Percentiles rank a stretch among this genome's conserved stretches.
Conservation (phyloP, 371 early-diverging fungal genomes). For the Coemansia linderi region DNA sequence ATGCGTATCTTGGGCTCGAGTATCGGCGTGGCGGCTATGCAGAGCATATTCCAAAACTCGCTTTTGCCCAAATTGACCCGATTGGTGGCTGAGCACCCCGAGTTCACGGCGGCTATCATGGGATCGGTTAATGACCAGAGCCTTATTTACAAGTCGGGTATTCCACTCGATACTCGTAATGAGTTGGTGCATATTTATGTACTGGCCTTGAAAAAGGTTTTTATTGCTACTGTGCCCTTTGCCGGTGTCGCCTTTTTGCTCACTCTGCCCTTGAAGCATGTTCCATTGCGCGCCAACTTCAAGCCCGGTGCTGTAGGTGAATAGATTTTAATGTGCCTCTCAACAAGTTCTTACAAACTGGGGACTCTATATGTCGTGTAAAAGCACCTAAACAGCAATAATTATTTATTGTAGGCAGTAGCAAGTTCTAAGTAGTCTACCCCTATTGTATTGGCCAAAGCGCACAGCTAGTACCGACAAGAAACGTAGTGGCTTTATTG, state of each 20-base stretch:
- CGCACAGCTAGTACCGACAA: too few relatives aligned
- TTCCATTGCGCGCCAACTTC: constrained; percentile 27
- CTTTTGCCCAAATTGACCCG: constrained; percentile 27
- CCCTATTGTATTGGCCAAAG: too few relatives aligned
- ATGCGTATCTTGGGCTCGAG: constrained; percentile 62
- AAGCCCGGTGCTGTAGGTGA: background rate
- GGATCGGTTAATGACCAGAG: constrained; percentile 47
- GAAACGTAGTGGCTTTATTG: too few relatives aligned
- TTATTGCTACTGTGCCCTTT: constrained; percentile 62
- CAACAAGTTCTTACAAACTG: background rate
- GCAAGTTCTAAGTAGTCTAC: too few relatives aligned
- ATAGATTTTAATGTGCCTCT: background rate
- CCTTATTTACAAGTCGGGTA: constrained; percentile 35
- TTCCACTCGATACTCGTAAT: constrained; percentile 50
- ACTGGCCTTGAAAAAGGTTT: constrained; percentile 61
- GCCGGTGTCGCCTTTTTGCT: constrained; percentile 60
- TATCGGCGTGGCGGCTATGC: constrained; percentile 63
- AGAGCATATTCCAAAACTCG: constrained; percentile 57
- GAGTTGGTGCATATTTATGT: constrained; percentile 63
- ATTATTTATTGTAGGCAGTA: too few relatives aligned
- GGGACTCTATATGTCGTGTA: too few relatives aligned
- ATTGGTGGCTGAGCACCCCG: constrained; percentile 27
- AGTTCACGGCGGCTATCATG: constrained; percentile 24
- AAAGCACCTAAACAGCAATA: too few relatives aligned
- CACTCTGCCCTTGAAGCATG: constrained; percentile 56